Conservation (phyloP, 2,329 filamentous ascomycete genomes). For the Pyrenochaeta sp. region DNA sequence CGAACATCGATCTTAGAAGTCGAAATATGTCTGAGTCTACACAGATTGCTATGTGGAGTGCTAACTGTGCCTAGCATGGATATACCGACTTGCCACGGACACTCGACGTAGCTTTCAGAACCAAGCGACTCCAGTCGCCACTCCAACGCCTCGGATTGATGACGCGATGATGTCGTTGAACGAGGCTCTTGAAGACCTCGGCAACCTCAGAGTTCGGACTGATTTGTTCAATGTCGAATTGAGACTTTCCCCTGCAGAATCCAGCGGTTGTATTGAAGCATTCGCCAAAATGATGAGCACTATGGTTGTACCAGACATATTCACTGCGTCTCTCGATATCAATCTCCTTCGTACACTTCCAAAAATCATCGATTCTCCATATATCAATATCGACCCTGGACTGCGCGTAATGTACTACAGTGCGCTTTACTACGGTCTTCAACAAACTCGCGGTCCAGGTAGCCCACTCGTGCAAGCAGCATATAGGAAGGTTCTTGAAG, state of each 20-base stretch:
- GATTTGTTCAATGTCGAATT: constrained; percentile 18
- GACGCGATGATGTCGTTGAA: constrained; percentile 36
- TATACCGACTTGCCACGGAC: constrained; percentile 39
- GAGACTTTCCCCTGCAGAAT: constrained; percentile 25
- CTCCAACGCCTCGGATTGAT: constrained; percentile 31
- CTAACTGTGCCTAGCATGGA: constrained; percentile 28
- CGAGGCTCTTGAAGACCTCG: constrained; percentile 37
- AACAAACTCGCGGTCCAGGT: constrained; percentile 22
- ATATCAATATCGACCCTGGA: constrained; percentile 33
- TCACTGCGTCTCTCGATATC: constrained; percentile 19
- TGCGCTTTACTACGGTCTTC: constrained; percentile 35
- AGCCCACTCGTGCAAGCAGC: constrained; percentile 23
- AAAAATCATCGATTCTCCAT: constrained; percentile 35
- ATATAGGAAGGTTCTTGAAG: constrained; percentile 37
- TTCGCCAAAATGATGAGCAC: constrained; percentile 23
- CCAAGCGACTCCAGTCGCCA: constrained; percentile 27
- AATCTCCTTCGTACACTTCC: constrained; percentile 30
- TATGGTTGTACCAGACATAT: constrained; percentile 32
- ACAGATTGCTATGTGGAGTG: not conserved
- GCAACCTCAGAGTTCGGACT: constrained; percentile 31
- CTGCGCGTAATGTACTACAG: constrained; percentile 38
- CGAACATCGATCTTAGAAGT: too few species aligned
- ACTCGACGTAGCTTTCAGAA: constrained; percentile 32
- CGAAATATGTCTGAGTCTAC: too few species aligned
- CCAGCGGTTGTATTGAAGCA: constrained; percentile 28